phyloP scores from a whole-genome alignment of 768 basidiomycete species.

The Naematelia aurantialba region DNA sequence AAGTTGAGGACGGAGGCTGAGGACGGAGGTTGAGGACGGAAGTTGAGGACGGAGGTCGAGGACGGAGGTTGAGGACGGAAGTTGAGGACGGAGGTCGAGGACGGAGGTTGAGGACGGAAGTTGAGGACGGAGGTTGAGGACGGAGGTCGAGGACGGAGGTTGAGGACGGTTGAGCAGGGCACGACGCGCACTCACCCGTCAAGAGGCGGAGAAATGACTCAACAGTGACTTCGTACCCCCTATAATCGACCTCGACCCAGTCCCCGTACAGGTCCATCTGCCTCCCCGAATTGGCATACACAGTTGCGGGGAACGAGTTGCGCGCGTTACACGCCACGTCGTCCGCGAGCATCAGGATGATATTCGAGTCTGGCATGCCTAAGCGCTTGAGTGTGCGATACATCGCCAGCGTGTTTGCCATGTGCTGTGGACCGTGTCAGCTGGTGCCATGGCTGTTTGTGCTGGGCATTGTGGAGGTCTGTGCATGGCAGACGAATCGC shows the following conservation, averaged over 20 bases:
- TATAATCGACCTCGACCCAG: conserved; percentile 95
- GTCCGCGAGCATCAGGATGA: conserved; percentile 98
- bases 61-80: no score
- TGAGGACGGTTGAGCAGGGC: no score
- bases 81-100: no score
- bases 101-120: no score
- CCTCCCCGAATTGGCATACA: conserved; percentile 81
- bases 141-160: no score
- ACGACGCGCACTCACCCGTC: conserved; percentile 77
- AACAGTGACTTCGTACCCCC: conserved; percentile 96
- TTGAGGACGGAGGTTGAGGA: no score
- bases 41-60: no score
- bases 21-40: no score
- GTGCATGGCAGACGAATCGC: no score
- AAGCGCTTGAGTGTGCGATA: conserved; percentile 97
- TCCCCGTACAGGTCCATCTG: conserved; percentile 89
- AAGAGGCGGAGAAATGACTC: conserved; percentile 90
- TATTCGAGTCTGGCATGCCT: conserved; percentile 96
- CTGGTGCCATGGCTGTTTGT: no score
- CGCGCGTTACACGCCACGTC: conserved; percentile 90
- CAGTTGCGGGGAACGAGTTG: conserved; percentile 85
- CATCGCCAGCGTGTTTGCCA: conserved; percentile 98
- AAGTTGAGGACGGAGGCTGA: no score
- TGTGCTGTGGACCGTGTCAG: conserved; percentile 63
- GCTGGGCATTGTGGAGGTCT: no score